A percentile compares a stretch with the other conserved stretches of the same genome.
Conservation (phyloP, 2,329 filamentous ascomycete genomes). For the Mycosphaerella sp. region DNA sequence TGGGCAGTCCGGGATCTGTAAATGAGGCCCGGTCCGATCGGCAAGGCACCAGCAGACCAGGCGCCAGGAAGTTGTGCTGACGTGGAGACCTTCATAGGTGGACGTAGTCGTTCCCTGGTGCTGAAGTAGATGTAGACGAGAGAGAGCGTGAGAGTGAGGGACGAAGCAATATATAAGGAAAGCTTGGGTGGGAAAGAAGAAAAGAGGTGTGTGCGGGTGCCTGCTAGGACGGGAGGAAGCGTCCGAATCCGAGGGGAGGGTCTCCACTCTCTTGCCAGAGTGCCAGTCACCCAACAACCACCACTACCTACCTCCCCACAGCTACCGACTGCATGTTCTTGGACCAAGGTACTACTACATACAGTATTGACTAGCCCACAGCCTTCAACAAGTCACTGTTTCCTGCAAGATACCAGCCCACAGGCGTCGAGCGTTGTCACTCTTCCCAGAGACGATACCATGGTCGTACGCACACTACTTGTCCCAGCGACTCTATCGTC, state of each 20-base stretch:
- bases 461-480: constrained; percentile 2
- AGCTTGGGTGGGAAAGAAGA: neutral
- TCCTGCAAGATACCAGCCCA: neutral
- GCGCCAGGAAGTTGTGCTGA: too few relatives aligned
- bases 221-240: neutral
- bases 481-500: neutral
- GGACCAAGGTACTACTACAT: too few relatives aligned
- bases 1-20: too few relatives aligned
- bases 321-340: too few relatives aligned
- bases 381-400: neutral
- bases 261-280: neutral
- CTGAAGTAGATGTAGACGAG: neutral
- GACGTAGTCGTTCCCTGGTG: neutral
- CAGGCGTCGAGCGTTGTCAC: constrained; percentile 1
- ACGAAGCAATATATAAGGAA: neutral
- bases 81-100: too few relatives aligned
- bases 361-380: neutral
- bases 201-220: neutral
- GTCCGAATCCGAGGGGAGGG: neutral
- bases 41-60: too few relatives aligned
- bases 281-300: neutral
- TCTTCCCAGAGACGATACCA: neutral
- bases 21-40: too few relatives aligned
- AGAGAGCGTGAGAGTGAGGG: neutral
- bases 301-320: too few relatives aligned